Base-by-base conservation (phyloP, 2,329 filamentous ascomycete genomes). In the Chrysosporium queenslandicum region DNA sequence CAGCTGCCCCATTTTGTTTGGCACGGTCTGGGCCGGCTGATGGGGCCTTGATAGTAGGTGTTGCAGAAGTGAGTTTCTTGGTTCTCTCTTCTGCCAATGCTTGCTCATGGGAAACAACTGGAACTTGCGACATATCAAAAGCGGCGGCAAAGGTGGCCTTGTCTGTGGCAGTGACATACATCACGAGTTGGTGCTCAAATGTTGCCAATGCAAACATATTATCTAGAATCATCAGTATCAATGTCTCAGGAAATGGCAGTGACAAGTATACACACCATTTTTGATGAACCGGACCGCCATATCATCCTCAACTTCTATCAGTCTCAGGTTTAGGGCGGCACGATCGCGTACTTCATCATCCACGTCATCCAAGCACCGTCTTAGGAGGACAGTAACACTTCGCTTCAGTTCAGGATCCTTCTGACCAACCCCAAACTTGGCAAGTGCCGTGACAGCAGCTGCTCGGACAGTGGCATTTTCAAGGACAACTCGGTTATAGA, bases 331-430 rank as follows among this genome's bases (percentile, higher is more conserved):
- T 45, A 98, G 75, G 3, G 91, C 90, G 56, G 92, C 92, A 66
- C 92, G 88, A 66, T 98, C 92, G 61, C 92, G 83, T 53, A 98
- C 92, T 72, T 98, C 92, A 64, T 98, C 92, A 70, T 98, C 92
- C 3, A 90, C 90, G 66, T 98, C 92, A 68, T 98, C 92, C 61
- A 98, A 73, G 69, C 92, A 98, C 66, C 92, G 81, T 23, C 86
- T 94, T 32, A 98, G 83, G 43, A 98, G 79, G 46, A 98, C 92
- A 58, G 85, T 81, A 49, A 98, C 91, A 67, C 90, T 96, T 61
- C 87, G 84, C 81, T 97, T 97, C 63, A 98, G 88, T 68, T 98
- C 92, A 0, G 87, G 83, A 64, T 97, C 92, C 72, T 94, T 90
- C 70, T 97, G 92, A 30, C 87, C 90, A 54, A 97, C 91, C 62